Conservation (phyloP, 139 green algal species). For the Mychonastes homosphaera region DNA sequence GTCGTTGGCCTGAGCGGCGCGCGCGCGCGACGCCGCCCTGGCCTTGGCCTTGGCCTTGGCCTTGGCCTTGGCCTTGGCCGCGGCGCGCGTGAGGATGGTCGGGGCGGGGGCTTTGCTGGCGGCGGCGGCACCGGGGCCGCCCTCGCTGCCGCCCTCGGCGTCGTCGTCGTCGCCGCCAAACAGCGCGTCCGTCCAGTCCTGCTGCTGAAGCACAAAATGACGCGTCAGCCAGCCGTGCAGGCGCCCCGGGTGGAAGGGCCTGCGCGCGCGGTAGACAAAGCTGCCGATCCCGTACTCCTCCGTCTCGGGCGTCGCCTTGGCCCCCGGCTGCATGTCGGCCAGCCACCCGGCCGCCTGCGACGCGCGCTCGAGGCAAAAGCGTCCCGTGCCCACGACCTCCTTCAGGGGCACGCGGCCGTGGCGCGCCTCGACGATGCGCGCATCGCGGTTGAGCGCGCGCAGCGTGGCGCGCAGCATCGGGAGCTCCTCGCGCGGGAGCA, state of each 20-base stretch:
- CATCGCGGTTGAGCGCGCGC: conserved; percentile 38
- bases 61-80: not conserved
- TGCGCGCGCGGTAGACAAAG: conserved; percentile 48
- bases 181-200: conserved; percentile 4
- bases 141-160: conserved; percentile 4
- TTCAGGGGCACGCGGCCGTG: conserved; percentile 24
- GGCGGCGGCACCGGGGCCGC: not conserved
- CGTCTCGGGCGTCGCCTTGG: conserved; percentile 23
- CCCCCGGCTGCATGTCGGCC: conserved; percentile 17
- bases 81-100: not conserved
- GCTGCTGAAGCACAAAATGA: conserved; percentile 22
- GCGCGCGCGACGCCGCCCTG: not conserved
- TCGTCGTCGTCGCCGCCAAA: conserved; percentile 5
- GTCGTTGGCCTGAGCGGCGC: not conserved
- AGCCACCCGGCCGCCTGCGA: conserved; percentile 42
- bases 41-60: not conserved
- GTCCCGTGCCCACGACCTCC: conserved; percentile 28
- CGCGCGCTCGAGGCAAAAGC: conserved; percentile 44
- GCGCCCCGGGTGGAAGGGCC: conserved; percentile 50
- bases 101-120: not conserved
- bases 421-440: conserved; percentile 27
- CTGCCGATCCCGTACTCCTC: conserved; percentile 35
- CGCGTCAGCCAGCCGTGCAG: conserved; percentile 29
- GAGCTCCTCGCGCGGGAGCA: not conserved
- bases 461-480: conserved; percentile 24